A percentile compares a stretch with the other conserved stretches of the same genome.
phyloP scores from a whole-genome alignment of 495 filamentous ascomycete species.

The Tuber melanosporum region DNA sequence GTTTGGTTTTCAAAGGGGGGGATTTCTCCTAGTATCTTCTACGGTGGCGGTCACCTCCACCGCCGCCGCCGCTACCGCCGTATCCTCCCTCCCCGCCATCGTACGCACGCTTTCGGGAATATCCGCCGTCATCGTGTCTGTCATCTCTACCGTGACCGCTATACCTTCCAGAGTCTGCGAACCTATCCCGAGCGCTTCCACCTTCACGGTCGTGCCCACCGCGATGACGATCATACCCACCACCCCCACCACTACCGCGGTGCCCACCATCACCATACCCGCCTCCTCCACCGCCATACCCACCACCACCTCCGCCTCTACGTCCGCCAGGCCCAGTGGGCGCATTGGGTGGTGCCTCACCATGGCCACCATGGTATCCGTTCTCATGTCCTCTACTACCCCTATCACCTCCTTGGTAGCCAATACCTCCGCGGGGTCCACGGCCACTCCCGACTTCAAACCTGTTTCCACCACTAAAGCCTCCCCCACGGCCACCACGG shows the following conservation, averaged over 20 bases:
- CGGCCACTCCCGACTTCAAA: constrained; percentile 44
- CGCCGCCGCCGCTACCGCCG: constrained; percentile 18
- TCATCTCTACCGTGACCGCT: constrained; percentile 36
- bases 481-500: constrained; percentile 52
- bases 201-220: constrained; percentile 53
- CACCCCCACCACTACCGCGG: constrained; percentile 43
- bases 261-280: constrained; percentile 52
- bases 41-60: constrained; percentile 35
- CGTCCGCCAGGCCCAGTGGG: constrained; percentile 43
- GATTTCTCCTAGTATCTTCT: constrained; percentile 38
- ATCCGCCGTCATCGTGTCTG: constrained; percentile 25
- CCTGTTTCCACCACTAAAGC: constrained; percentile 50
- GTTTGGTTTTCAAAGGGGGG: constrained; percentile 2
- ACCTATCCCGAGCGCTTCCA: constrained; percentile 14
- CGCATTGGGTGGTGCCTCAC: constrained; percentile 42
- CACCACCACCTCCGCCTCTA: constrained; percentile 34
- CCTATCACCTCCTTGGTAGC: constrained; percentile 41
- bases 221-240: constrained; percentile 51
- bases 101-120: constrained; percentile 39
- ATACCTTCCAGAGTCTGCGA: constrained; percentile 21
- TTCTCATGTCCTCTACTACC: constrained; percentile 32
- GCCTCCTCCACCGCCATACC: constrained; percentile 46
- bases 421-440: constrained; percentile 40
- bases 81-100: constrained; percentile 37
- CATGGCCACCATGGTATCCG: constrained; percentile 45